Evolutionary conservation across 2,329 filamentous ascomycete genomes (phyloP).

Genomic region (Colletotrichum abscissum): DNA sequence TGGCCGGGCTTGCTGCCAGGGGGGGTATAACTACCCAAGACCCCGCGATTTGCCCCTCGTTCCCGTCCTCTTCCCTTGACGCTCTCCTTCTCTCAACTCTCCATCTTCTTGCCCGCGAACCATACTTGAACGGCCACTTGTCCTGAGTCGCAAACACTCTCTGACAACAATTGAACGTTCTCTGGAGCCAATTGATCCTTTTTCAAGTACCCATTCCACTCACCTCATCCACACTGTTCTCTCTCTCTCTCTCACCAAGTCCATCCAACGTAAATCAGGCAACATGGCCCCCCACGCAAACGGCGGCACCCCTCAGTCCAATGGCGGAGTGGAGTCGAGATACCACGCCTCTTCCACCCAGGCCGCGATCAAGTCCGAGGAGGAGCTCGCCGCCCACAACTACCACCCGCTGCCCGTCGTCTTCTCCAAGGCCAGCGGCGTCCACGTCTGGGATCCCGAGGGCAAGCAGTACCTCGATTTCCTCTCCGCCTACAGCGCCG

Average conservation of each 20-base stretch:
- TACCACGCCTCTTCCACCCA: constrained; percentile 84
- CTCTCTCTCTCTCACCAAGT: not conserved
- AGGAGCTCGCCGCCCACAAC: constrained; percentile 93
- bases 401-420: constrained; percentile 97
- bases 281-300: constrained; percentile 72
- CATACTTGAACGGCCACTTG: constrained; percentile 27
- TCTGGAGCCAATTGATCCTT: constrained; percentile 24
- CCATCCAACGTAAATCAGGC: constrained; percentile 10
- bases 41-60: constrained; percentile 37
- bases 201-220: constrained; percentile 2
- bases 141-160: constrained; percentile 26
- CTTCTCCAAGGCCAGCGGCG: constrained; percentile 86
- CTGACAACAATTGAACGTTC: constrained; percentile 21
- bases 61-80: constrained; percentile 27
- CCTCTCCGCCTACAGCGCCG: constrained; percentile 95
- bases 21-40: constrained; percentile 31
- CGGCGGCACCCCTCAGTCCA: constrained; percentile 46
- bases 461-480: constrained; percentile 97
- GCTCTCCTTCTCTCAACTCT: constrained; percentile 18
- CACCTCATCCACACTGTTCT: not conserved
- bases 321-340: constrained; percentile 46
- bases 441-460: constrained; percentile 96
- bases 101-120: constrained; percentile 12
- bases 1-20: not conserved
- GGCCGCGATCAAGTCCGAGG: constrained; percentile 83